Percentiles rank a stretch among this genome's conserved stretches.
phyloP scores from a whole-genome alignment of 345 rosid genomes.

The Aegle marmelos region DNA sequence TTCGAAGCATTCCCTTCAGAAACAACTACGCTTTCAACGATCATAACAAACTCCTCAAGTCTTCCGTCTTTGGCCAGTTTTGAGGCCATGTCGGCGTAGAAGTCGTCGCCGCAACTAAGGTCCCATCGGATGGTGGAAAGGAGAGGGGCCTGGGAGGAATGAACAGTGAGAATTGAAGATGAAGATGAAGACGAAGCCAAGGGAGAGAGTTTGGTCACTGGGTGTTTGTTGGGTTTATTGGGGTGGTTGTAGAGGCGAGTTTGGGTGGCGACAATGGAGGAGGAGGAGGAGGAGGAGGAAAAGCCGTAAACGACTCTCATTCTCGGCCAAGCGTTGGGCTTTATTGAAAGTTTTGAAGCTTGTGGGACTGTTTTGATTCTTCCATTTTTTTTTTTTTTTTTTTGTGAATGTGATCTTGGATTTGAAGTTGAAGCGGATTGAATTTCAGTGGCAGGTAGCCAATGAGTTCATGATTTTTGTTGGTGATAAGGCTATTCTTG shows the following conservation, averaged over 20 bases:
- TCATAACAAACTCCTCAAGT: conserved; percentile 54
- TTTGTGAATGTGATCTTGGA: background rate
- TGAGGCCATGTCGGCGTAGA: conserved; percentile 58
- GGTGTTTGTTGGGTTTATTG: conserved; percentile 33
- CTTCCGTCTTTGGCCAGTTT: conserved; percentile 69
- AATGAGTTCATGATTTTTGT: background rate
- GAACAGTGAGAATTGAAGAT: conserved; percentile 22
- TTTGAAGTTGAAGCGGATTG: conserved; percentile 36
- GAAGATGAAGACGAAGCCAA: conserved; percentile 19
- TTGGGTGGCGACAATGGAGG: conserved; percentile 33
- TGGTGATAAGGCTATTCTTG: background rate
- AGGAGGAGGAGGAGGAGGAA: conserved; percentile 30
- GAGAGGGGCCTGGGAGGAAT: conserved; percentile 22
- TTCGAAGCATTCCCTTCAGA: conserved; percentile 49
- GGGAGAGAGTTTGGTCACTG: conserved; percentile 28
- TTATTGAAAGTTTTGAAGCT: conserved; percentile 13
- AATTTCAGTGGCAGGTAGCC: conserved; percentile 62
- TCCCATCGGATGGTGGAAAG: conserved; percentile 38
- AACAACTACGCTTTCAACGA: conserved; percentile 52
- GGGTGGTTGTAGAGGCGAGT: conserved; percentile 22
- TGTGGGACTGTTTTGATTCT: background rate
- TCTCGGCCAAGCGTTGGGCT: conserved; percentile 38
- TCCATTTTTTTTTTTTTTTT: too few species aligned
- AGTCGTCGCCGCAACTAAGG: conserved; percentile 25
- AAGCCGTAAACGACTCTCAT: conserved; percentile 64